Evolutionary conservation across 768 basidiomycete genomes (phyloP), one percentile per base, ranked within the genome.

Genomic region (Podaxis sp.): DNA sequence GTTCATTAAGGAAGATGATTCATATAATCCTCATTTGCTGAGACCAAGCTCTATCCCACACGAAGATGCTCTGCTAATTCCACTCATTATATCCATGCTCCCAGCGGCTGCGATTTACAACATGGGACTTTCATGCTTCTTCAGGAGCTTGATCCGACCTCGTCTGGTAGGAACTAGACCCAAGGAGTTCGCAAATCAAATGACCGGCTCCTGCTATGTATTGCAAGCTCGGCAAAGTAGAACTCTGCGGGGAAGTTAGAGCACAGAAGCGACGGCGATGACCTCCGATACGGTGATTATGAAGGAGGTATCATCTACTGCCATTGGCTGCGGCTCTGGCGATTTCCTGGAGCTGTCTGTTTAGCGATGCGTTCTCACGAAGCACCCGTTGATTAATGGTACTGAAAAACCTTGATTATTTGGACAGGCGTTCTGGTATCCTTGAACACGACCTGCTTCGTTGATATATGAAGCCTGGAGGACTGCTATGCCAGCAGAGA

Each of bases 361-460:
- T 12, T 24, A 12, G 22, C 19, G 8, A 12, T 51, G 19, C 13
- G 26, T 8, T 1, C 44, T 12, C 26, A 24, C 36, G 48, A 52
- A 52, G 51, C 40, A 60, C 38, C 30, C 13, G 22, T 15, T 52
- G 59, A 60, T 52, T 52, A 52, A 60, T 52, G 22, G 15, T 38
- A 22, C 49, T 40, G 36, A 39, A 42, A 28, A 39, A 33, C 42
- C 30, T 19, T 59, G 57, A 22, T 59, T 52, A 52, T 60, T 40
- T 42, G 36, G 59, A 52, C 59, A 52, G 59, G 59, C 40, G 36
- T 60, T 60, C 59, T 60, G 51, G 59, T 40, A 38, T 52, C 51
- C 59, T 60, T 52, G 39, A 26, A 40, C 12, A 56, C 44, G 44
- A 19, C 19, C 19, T 46, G 52, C 52, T 54, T 54, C 52, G 6